Evolutionary conservation across 257 asterid genomes (phyloP).

Genomic region (Nicotiana undulata): DNA sequence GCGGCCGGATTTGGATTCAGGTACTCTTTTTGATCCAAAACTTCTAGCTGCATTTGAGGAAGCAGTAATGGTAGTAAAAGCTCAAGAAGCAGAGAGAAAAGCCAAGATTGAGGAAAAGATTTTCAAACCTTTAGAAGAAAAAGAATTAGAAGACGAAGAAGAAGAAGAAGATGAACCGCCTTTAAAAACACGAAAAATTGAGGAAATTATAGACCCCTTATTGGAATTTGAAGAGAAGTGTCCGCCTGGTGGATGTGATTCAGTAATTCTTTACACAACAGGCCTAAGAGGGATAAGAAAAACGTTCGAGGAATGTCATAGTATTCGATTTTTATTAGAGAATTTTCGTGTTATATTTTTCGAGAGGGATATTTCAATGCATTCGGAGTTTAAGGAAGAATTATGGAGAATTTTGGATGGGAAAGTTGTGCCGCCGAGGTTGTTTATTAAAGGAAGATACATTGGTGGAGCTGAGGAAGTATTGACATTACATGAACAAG

Average conservation of each 20-base stretch:
- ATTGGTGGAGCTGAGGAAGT: slow-evolving; percentile 94
- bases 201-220: slow-evolving; percentile 31
- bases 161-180: slow-evolving; percentile 35
- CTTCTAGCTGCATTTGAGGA: slow-evolving; percentile 66
- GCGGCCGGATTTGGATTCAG: slow-evolving; percentile 57
- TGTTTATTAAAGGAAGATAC: slow-evolving; percentile 84
- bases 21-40: slow-evolving; percentile 60
- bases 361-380: slow-evolving; percentile 91
- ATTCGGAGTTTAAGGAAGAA: slow-evolving; percentile 69
- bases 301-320: slow-evolving; percentile 79
- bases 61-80: slow-evolving; percentile 58
- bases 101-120: slow-evolving; percentile 18
- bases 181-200: slow-evolving; percentile 35
- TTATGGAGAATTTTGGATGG: slow-evolving; percentile 54
- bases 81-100: slow-evolving; percentile 47
- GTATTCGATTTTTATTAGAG: slow-evolving; percentile 50
- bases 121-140: slow-evolving; percentile 17
- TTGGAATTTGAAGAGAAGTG: slow-evolving; percentile 52
- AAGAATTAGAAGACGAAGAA: not conserved
- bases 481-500: slow-evolving; percentile 67
- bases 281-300: slow-evolving; percentile 82
- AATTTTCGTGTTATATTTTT: slow-evolving; percentile 48
- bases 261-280: slow-evolving; percentile 75
- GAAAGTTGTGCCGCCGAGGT: slow-evolving; percentile 59
- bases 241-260: slow-evolving; percentile 72